Base-by-base conservation (phyloP, 768 basidiomycete species). In the Krasilnikovozyma curviuscula region DNA sequence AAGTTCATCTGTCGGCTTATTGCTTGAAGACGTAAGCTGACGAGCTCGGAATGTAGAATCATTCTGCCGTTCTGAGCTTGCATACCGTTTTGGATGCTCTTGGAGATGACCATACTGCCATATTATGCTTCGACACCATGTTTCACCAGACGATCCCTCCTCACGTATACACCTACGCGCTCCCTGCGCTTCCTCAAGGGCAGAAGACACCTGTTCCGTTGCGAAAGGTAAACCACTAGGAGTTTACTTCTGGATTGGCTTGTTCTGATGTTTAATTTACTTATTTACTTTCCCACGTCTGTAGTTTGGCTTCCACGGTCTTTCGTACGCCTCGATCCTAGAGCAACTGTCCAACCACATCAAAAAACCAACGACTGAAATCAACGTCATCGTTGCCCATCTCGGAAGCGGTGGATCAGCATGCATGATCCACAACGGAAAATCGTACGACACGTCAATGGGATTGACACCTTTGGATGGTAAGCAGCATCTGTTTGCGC, bases 391-490 rank as follows among this genome's bases (percentile, higher is more conserved):
- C 49, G 70, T 83, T 14, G 69, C 84, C 27, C 88, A 91, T 62
- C 74, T 91, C 47, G 86, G 86, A 5, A 83, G 82, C n/a, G 88
- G 88, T 13, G 86, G 85, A 0, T 83, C 79, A 13, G 75, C 72
- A 13, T 86, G 83, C 62, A 76, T 76, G 16, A 78, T 91, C 61
- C 69, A 70, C 41, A 59, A 69, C 32, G 88, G 88, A 19, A 66
- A 71, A 50, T 83, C 81, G 19, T 69, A 79, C 54, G 83, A 91
- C 63, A 89, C 84, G 1, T 27, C 40, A 31, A 93, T 93, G 88
- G 86, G 85, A 3, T 72, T 93, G 31, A 88, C 88, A 1, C 86
- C 85, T 3, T 64, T 86, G n/a, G 76, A 76, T 46, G 85, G 55
- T 56, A 33, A 30, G 49, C 41, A 2, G 18, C 33, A 5, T 19